Base-by-base conservation (phyloP, 2,329 filamentous ascomycete genomes). In the Xylariomycetidae sp. region DNA sequence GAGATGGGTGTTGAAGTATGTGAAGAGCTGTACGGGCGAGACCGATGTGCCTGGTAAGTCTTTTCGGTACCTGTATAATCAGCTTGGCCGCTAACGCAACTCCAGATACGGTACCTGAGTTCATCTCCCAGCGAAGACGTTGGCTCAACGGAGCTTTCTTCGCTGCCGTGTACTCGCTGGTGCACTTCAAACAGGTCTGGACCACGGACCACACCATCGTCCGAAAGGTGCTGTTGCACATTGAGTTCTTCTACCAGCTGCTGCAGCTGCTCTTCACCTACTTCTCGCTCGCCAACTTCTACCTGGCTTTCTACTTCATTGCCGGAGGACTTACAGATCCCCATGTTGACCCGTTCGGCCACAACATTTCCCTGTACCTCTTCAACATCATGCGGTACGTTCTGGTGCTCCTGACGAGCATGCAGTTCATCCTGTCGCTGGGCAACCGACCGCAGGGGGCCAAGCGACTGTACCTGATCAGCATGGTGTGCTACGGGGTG, bases 141-240 rank as follows among this genome's bases (percentile, higher is more conserved):
- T 98, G 92, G 92, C 79, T 98, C 42, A 98, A 98, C 58, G 92
- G 92, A 55, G 92, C 92, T 46, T 98, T 98, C 68, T 98, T 98
- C 58, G 93, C 92, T 0, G 92, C 92, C 26, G 89, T 96, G 32
- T 98, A 96, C 68, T 96, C 90, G 2, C 77, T 96, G 3, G 84
- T 95, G 25, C 92, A 98, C 63, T 95, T 90, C 60, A 81, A 76
- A 48, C 93, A 98, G 61, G 81, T 98, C 53, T 94, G 90, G 85
- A 63, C 65, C 16, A 98, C 92, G 0, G 92, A 96, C 57, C 92
- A 98, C 61, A 92, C 87, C 1, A 53, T 96, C 15, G 73, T 79
- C 23, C 84, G 92, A 47, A 98, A 98, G 63, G 72, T 94, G 16
- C 73, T 98, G 20, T 76, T 98, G 32, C 89, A 95, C 60, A 78